phyloP scores from a whole-genome alignment of 2,329 filamentous ascomycete genomes.

The Xylaria arbuscula region DNA sequence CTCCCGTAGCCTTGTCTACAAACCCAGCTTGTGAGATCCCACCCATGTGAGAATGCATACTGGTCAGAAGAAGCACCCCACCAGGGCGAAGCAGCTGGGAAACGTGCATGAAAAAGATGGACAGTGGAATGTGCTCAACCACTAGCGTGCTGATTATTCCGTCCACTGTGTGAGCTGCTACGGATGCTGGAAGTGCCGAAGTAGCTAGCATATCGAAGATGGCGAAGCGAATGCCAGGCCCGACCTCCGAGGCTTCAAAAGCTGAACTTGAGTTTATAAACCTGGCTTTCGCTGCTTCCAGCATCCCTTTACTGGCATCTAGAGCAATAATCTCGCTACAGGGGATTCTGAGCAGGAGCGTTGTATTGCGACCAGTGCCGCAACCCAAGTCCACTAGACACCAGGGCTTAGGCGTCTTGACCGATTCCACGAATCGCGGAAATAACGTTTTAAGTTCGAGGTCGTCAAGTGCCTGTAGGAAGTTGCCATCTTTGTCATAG shows the following conservation, averaged over 20 bases:
- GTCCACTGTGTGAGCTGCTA: slow-evolving; percentile 50
- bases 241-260: neutral
- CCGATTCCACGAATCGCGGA: slow-evolving; percentile 57
- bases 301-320: slow-evolving; percentile 68
- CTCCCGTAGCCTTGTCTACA: slow-evolving; percentile 61
- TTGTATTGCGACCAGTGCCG: slow-evolving; percentile 72
- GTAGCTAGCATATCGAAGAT: slow-evolving; percentile 53
- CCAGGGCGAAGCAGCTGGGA: slow-evolving; percentile 57
- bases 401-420: slow-evolving; percentile 46
- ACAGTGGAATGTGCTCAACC: slow-evolving; percentile 69
- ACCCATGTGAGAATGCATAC: slow-evolving; percentile 76
- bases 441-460: slow-evolving; percentile 64
- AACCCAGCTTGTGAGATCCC: slow-evolving; percentile 70
- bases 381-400: slow-evolving; percentile 71
- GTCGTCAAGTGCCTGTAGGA: slow-evolving; percentile 72
- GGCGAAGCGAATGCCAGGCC: slow-evolving; percentile 44
- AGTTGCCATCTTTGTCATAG: slow-evolving; percentile 75
- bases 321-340: slow-evolving; percentile 61
- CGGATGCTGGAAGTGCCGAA: slow-evolving; percentile 43
- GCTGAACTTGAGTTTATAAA: slow-evolving; percentile 36
- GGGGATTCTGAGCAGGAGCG: slow-evolving; percentile 58
- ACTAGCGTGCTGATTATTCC: slow-evolving; percentile 71
- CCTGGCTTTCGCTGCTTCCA: slow-evolving; percentile 61
- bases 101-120: slow-evolving; percentile 61
- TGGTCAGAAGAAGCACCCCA: slow-evolving; percentile 69